A percentile compares a stretch with the other conserved stretches of the same genome.
These are phyloP conservation scores for Globisporangium canariense DNA, from an alignment of 352 stramenopile species.

Conservation along the genomic window DNA sequence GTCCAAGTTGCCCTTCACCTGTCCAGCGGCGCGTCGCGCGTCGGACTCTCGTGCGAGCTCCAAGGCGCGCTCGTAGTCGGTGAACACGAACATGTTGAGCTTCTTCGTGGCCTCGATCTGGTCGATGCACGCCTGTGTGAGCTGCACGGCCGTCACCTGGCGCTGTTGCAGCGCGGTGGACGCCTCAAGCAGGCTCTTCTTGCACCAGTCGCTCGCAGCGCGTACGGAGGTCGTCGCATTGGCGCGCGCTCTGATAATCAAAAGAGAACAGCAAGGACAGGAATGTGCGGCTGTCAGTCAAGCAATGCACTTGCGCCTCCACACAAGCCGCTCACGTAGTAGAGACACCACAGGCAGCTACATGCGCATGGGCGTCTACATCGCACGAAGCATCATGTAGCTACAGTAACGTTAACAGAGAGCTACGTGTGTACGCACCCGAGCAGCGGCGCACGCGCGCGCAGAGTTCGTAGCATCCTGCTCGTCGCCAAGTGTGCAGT, in stretches of 20 bases:
- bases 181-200: conserved; percentile 48
- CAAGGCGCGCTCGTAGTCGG: conserved; percentile 65
- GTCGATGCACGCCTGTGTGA: conserved; percentile 68
- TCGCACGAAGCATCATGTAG: background rate
- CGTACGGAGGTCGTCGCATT: conserved; percentile 6
- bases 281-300: background rate
- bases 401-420: background rate
- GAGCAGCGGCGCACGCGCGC: conserved; percentile 2
- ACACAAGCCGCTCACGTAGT: background rate
- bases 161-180: conserved; percentile 42
- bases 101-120: conserved; percentile 64
- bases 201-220: conserved; percentile 59
- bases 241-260: conserved; percentile 6
- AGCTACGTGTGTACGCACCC: conserved; percentile 6
- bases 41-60: conserved; percentile 79
- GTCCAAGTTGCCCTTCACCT: conserved; percentile 72
- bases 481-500: background rate
- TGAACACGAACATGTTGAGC: conserved; percentile 83
- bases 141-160: conserved; percentile 51
- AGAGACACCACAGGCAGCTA: background rate
- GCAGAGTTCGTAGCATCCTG: conserved; percentile 4
- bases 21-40: conserved; percentile 41
- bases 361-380: too few species aligned
- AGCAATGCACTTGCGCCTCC: background rate
- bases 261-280: background rate